Conservation (phyloP, 2,329 filamentous ascomycete species). For the Phyllosticta ampelicida region DNA sequence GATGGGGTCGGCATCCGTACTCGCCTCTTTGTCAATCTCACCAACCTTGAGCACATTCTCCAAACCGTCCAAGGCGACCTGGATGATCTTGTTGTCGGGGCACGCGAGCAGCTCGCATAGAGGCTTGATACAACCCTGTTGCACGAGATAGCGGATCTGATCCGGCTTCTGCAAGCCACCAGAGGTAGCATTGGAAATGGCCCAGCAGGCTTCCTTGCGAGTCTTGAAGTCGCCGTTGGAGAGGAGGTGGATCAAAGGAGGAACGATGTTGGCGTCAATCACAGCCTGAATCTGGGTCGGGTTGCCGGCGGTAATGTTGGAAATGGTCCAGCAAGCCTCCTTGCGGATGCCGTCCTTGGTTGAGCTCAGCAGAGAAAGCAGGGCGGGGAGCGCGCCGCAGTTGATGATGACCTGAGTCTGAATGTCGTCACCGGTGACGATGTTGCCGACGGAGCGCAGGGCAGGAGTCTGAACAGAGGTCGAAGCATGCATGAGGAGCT, state of each 20-base stretch:
- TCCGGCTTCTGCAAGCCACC: slow-evolving; percentile 97
- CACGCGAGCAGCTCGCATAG: slow-evolving; percentile 90
- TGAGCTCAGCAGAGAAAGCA: slow-evolving; percentile 89
- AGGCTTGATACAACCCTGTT: slow-evolving; percentile 92
- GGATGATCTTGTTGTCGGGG: slow-evolving; percentile 99
- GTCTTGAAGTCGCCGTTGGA: slow-evolving; percentile 98
- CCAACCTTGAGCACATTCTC: slow-evolving; percentile 99
- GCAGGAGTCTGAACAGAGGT: slow-evolving; percentile 97
- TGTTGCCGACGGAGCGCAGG: slow-evolving; percentile 94
- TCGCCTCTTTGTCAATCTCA: slow-evolving; percentile 92
- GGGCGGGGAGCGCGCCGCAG: slow-evolving; percentile 81
- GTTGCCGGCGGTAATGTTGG: slow-evolving; percentile 97
- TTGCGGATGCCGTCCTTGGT: slow-evolving; percentile 98
- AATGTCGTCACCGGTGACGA: slow-evolving; percentile 95
- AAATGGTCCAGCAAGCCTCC: slow-evolving; percentile 99
- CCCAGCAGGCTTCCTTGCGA: slow-evolving; percentile 98
- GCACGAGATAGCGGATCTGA: slow-evolving; percentile 90
- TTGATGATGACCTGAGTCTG: slow-evolving; percentile 99
- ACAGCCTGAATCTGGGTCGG: slow-evolving; percentile 95
- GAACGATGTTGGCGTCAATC: slow-evolving; percentile 93
- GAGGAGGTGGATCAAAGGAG: slow-evolving; percentile 87
- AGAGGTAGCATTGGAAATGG: slow-evolving; percentile 95
- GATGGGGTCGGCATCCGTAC: slow-evolving; percentile 63
- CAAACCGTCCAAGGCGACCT: slow-evolving; percentile 91
- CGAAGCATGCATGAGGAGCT: slow-evolving; percentile 95